Percentiles rank a stretch among this genome's conserved stretches.
phyloP scores from a whole-genome alignment of 2,329 filamentous ascomycete species.

The Capronia epimyces region DNA sequence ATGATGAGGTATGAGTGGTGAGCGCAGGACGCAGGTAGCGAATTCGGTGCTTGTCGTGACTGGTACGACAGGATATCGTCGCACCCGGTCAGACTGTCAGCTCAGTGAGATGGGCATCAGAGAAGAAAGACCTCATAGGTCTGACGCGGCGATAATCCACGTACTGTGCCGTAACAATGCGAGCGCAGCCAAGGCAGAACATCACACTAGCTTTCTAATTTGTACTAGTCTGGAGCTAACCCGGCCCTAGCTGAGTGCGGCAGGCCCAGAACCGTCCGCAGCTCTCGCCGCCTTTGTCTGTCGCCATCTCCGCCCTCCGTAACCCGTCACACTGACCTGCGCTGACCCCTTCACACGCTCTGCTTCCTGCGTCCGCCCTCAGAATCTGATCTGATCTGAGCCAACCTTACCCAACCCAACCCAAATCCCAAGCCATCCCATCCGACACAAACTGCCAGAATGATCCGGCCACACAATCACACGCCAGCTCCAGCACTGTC shows the following conservation, averaged over 20 bases:
- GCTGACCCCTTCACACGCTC: not conserved
- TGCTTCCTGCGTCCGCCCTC: constrained; percentile 5
- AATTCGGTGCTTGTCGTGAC: too few species aligned
- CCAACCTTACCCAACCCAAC: constrained; percentile 20
- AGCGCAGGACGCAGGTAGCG: too few species aligned
- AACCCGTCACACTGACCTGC: constrained; percentile 1
- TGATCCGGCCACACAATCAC: constrained; percentile 26
- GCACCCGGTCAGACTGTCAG: too few species aligned
- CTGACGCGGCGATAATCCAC: too few species aligned
- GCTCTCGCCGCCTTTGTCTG: not conserved
- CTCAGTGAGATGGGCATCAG: too few species aligned
- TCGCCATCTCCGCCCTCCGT: constrained; percentile 12
- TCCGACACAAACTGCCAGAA: constrained; percentile 12
- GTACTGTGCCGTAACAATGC: too few species aligned
- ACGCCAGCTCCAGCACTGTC: constrained; percentile 21
- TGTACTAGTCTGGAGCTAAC: too few species aligned
- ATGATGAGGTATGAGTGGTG: not conserved
- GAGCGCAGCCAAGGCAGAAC: too few species aligned
- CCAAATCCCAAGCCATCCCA: constrained; percentile 19
- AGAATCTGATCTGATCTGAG: constrained; percentile 14
- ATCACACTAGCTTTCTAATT: too few species aligned
- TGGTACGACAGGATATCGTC: too few species aligned
- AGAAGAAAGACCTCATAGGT: too few species aligned
- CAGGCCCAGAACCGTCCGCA: not conserved
- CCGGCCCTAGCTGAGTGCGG: not conserved